Base-by-base conservation (phyloP, 305 asterid species). In the Fraxinus baroniana region DNA sequence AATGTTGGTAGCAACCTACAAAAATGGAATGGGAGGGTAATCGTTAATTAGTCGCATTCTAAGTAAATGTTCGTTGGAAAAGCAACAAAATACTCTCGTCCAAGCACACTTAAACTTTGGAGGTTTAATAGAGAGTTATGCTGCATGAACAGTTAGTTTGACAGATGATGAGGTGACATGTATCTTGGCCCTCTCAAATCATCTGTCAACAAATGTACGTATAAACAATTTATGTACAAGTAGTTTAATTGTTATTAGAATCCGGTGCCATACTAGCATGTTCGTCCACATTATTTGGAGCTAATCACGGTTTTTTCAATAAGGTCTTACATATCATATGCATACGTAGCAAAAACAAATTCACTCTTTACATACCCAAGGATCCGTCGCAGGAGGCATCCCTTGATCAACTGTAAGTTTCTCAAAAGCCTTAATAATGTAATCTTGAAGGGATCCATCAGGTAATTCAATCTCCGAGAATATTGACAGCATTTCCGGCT, bases 321-420 rank as follows among this genome's bases (percentile, higher is more conserved):
- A 46, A 46, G 57, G 57, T 46, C 57, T 12, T 46, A 13, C 5
- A 46, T 46, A 46, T 46, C n/a, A 13, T 46, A n/a, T n/a, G n/a
- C 4, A 46, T 46, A 46, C 18, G 4, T 46, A 3, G 57, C n/a
- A 46, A 46, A 46, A 55, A 55, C 9, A 55, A 55, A 39, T 4
- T 15, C 2, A 52, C 36, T 24, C 49, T 46, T 46, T 22, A 22
- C 83, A 74, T 90, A 96, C 99, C 99, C 99, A 96, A 80, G 94
- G 89, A 85, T 96, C 99, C 5, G 94, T 83, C 79, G 95, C 92
- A 15, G 99, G 98, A 83, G 99, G 99, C 93, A 96, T 89, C 55
- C 99, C 99, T 20, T 93, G 94, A 17, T 93, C 97, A 22, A 96
- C 97, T 0, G 97, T 87, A 24, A 96, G 98, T 81, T 92, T 94